Evolutionary conservation across 2,329 filamentous ascomycete genomes (phyloP).

Genomic region (Aspergillus novoparasiticus): DNA sequence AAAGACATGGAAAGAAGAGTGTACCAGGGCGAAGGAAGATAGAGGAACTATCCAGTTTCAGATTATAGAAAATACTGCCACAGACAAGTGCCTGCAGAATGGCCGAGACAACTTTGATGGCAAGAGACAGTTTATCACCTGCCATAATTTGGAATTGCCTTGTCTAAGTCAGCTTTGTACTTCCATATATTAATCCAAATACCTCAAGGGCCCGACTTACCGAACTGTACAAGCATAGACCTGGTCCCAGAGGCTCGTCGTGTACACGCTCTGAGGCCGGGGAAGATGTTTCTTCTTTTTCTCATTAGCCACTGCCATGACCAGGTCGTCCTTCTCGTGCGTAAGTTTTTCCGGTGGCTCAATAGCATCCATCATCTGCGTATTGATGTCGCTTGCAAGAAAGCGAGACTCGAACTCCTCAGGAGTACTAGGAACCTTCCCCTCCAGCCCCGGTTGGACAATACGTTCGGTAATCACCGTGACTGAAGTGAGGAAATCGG

Average conservation of each 20-base stretch:
- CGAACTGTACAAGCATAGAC: slow-evolving; percentile 49
- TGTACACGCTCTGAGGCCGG: slow-evolving; percentile 34
- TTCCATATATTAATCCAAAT: too few species aligned
- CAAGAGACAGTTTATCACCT: slow-evolving; percentile 54
- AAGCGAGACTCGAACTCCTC: slow-evolving; percentile 53
- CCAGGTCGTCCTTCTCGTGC: slow-evolving; percentile 33
- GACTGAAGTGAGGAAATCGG: slow-evolving; percentile 67
- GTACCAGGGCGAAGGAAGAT: slow-evolving; percentile 61
- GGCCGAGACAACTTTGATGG: slow-evolving; percentile 49
- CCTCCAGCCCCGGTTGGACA: slow-evolving; percentile 37
- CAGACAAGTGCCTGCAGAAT: slow-evolving; percentile 45
- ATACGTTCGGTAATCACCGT: slow-evolving; percentile 56
- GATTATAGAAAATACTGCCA: slow-evolving; percentile 55
- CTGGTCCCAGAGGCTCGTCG: slow-evolving; percentile 39
- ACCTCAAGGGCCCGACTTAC: slow-evolving; percentile 11
- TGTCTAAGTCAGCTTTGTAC: slow-evolving; percentile 30
- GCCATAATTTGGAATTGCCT: slow-evolving; percentile 53
- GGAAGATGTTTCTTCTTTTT: slow-evolving; percentile 36
- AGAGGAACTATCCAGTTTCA: slow-evolving; percentile 53
- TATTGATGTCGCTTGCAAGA: slow-evolving; percentile 52
- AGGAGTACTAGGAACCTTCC: slow-evolving; percentile 35
- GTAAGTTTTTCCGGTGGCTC: slow-evolving; percentile 31
- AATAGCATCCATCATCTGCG: slow-evolving; percentile 54
- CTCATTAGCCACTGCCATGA: slow-evolving; percentile 31
- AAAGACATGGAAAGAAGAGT: slow-evolving; percentile 62